Base-by-base conservation (phyloP, 257 asterid species). In the Gentiana dahurica region DNA sequence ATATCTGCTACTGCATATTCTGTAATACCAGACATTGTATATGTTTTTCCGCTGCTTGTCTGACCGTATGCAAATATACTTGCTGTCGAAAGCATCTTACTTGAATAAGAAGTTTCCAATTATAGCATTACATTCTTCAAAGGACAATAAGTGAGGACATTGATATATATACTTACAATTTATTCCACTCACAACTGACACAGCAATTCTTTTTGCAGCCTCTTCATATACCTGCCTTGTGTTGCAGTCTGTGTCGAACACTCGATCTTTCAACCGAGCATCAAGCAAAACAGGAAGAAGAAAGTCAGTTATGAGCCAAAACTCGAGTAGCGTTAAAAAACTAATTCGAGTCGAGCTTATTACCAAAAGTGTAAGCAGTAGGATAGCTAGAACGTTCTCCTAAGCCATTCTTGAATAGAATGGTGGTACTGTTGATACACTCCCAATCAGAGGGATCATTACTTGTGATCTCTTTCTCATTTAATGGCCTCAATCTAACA, bases 381-480 rank as follows among this genome's bases (percentile, higher is more conserved):
- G 95, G 96, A 55, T 68, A 73, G 68, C 60, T 44, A 0, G 93
- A 70, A 45, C 95, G 87, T 53, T 90, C 94, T 0, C 79, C 73
- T 44, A 65, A 73, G 54, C 68, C 56, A 59, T 78, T 83, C 62
- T 91, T 91, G 76, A 65, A 83, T 11, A 91, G 36, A 73, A 87
- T 48, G 39, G 96, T 91, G 55, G 82, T 81, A 72, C 70, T 74
- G 70, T 81, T 77, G 78, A 84, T 85, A 79, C 96, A 87, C 55
- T 91, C 98, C 96, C 96, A 87, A 48, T 79, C 90, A 0, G 79
- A 68, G 13, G 60, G 66, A 61, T 87, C 96, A n/a, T 85, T 71
- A 24, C n/a, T 68, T 1, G 65, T 9, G 6, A 79, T 49, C 62
- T 91, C 98, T 69, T 58, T 79, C 12, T 87, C 93, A 38, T 75